These are phyloP conservation scores for Penicillium lividum DNA, from an alignment of 495 filamentous ascomycete species.

Conservation along the genomic window DNA sequence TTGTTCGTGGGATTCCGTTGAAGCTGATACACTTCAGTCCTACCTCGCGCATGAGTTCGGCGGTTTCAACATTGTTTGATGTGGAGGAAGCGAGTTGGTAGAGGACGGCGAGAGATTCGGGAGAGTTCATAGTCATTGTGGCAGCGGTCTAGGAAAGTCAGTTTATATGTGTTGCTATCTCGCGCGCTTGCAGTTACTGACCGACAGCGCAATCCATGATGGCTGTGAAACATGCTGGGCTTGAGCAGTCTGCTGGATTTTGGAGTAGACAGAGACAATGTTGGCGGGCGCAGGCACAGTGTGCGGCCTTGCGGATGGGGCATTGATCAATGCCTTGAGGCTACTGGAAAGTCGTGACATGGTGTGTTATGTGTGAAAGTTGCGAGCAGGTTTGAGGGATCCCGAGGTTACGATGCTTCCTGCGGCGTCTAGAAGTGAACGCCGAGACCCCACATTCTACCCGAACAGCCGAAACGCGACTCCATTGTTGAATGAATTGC, in stretches of 20 bases:
- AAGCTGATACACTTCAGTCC: slow-evolving; percentile 82
- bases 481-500: not conserved
- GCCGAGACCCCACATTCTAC: not conserved
- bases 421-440: slow-evolving; percentile 10
- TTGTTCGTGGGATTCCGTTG: slow-evolving; percentile 80
- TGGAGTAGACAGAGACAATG: slow-evolving; percentile 60
- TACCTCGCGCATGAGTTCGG: slow-evolving; percentile 76
- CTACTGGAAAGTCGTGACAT: slow-evolving; percentile 70
- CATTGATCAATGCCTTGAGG: slow-evolving; percentile 72
- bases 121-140: slow-evolving; percentile 76
- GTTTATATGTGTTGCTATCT: slow-evolving; percentile 13
- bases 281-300: slow-evolving; percentile 62
- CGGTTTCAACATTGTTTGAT: slow-evolving; percentile 51
- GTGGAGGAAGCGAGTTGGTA: slow-evolving; percentile 52
- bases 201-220: slow-evolving; percentile 67
- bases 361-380: slow-evolving; percentile 3
- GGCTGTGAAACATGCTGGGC: slow-evolving; percentile 56
- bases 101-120: slow-evolving; percentile 59
- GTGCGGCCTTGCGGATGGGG: slow-evolving; percentile 63
- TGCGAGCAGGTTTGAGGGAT: not conserved
- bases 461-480: not conserved
- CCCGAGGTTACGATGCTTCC: slow-evolving; percentile 4
- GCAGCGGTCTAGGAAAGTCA: slow-evolving; percentile 55
- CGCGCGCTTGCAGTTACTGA: slow-evolving; percentile 29
- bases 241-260: slow-evolving; percentile 55